phyloP scores from a whole-genome alignment of 2,329 filamentous ascomycete genomes.

The Colletotrichum chrysophilum region DNA sequence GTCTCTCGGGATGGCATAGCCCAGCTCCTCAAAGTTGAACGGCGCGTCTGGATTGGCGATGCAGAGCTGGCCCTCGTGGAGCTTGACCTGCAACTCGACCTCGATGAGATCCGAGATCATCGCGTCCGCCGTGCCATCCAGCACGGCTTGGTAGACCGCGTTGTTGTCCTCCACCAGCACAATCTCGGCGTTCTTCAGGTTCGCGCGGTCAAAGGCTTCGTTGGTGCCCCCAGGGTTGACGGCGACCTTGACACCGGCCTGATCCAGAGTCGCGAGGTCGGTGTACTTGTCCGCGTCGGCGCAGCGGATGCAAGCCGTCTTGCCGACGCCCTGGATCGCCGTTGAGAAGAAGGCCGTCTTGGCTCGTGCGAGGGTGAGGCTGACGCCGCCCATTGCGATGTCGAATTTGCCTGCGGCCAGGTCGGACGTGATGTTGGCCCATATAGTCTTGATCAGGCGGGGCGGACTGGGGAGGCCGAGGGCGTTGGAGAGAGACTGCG shows the following conservation, averaged over 20 bases:
- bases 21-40: conserved; percentile 21
- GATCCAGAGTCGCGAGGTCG: conserved; percentile 12
- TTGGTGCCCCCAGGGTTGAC: conserved; percentile 20
- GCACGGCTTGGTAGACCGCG: conserved; percentile 11
- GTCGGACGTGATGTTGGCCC: conserved; percentile 17
- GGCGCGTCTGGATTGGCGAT: conserved; percentile 6
- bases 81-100: conserved; percentile 13
- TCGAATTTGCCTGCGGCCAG: conserved; percentile 8
- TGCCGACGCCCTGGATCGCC: conserved; percentile 16
- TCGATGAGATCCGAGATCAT: conserved; percentile 21
- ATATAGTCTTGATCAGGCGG: background rate
- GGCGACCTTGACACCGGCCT: conserved; percentile 4
- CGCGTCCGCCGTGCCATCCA: conserved; percentile 5
- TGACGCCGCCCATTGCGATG: conserved; percentile 22
- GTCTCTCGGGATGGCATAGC: conserved; percentile 7
- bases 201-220: conserved; percentile 21
- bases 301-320: conserved; percentile 18
- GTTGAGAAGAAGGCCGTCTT: conserved; percentile 7
- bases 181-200: conserved; percentile 2
- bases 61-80: conserved; percentile 11
- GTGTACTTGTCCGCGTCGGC: conserved; percentile 11
- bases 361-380: conserved; percentile 11
- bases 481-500: conserved; percentile 19
- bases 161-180: conserved; percentile 20
- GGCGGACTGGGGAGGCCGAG: conserved; percentile 13